These are phyloP conservation scores for Thamnidium elegans DNA, from an alignment of 192 early-diverging fungal genomes.

Conservation along the genomic window DNA sequence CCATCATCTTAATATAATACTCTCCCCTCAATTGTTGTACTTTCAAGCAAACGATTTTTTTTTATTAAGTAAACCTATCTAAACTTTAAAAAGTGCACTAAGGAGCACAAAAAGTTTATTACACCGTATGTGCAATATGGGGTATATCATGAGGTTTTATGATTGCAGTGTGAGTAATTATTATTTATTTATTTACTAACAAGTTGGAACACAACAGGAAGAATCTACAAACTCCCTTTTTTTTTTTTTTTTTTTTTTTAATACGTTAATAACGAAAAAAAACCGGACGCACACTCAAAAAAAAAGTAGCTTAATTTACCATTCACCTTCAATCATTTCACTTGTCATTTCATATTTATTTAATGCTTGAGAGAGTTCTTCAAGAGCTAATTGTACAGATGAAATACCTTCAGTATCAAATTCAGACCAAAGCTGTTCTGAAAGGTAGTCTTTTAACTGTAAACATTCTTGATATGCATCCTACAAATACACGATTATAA, in stretches of 20 bases:
- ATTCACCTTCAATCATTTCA: constrained; percentile 5
- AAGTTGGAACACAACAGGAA: background rate
- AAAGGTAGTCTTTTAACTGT: constrained; percentile 15
- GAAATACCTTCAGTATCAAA: constrained; percentile 13
- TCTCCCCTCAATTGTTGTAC: no score
- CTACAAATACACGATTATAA: background rate
- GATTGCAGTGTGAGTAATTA: background rate
- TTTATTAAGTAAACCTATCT: no score
- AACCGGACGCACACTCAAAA: background rate
- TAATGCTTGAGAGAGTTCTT: background rate
- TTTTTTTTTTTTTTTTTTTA: no score
- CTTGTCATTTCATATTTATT: constrained; percentile 18
- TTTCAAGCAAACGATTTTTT: no score
- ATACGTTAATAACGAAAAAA: background rate
- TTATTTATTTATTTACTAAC: background rate
- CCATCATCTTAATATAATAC: no score
- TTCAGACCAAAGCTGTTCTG: constrained; percentile 19
- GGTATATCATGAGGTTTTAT: no score
- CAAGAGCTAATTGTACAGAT: constrained; percentile 7
- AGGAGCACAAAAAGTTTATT: no score
- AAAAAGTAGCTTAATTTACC: background rate
- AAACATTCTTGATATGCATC: constrained; percentile 19
- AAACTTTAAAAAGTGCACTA: no score
- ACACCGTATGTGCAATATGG: no score
- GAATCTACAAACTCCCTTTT: background rate